Evolutionary conservation across 129 eudicot species (phyloP), one percentile per base, ranked within the genome.

Genomic region (Arctium lappa): DNA sequence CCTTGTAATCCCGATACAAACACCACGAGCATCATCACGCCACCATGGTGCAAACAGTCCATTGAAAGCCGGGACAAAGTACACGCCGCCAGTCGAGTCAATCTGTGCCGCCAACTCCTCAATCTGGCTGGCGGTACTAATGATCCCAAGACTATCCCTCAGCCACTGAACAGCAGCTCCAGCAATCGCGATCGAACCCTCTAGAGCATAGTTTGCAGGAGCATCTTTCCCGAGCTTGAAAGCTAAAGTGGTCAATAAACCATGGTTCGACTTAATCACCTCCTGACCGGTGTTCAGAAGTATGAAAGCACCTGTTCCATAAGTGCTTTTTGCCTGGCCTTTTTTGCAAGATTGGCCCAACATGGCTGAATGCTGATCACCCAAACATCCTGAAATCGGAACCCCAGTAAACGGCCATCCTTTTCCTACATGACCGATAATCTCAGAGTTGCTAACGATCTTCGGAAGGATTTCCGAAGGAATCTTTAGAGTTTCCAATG

Each of bases 101-200:
- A 93, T 97, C 82, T 88, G 27, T 34, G 27, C 33, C 16, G 98
- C 98, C 94, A 93, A 86, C 48, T 89, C 91, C 82, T 93, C 98
- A 78, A 93, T 93, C 83, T 93, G 93, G 72, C 87, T 84, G 0
- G 98, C 95, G 30, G 74, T 85, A 10, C 69, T 82, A 6, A 93
- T 93, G 15, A 93, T 80, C 11, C 94, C 98, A 75, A 93, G 94
- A 70, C 97, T 77, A 71, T 93, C 98, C 81, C 98, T 88, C 2
- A 93, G 91, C 98, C 98, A 93, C 85, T 93, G 98, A 68, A 93
- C 98, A 10, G 94, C 98, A n/a, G 97, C 97, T 16, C 98, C 98
- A 27, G 98, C 94, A 36, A 93, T 93, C 10, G 98, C 98, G 37
- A 93, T 93, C 13, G 98, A 93, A 33, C 98, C 98, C 79, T 93